Percentiles rank a stretch among this genome's conserved stretches.
phyloP scores from a whole-genome alignment of 2,329 filamentous ascomycete species.

The Venturia asperata region DNA sequence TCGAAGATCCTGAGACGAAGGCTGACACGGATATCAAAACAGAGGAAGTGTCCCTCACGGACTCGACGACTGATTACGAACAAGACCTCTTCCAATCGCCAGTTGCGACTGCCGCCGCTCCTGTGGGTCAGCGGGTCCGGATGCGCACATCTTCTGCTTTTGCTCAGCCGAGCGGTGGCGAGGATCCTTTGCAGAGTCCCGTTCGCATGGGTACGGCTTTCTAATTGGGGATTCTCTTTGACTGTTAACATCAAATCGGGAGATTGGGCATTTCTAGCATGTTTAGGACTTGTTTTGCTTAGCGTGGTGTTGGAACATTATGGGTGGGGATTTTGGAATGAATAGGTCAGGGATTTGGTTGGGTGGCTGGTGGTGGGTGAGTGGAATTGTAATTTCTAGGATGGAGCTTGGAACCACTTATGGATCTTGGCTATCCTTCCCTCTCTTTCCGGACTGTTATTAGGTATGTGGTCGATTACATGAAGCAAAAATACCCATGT shows the following conservation, averaged over 20 bases:
- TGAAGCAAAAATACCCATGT: not conserved
- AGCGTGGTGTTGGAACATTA: not conserved
- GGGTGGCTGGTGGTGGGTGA: not conserved
- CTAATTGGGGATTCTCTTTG: not conserved
- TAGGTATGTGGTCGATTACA: not conserved
- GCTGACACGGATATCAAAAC: not conserved
- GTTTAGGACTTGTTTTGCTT: not conserved
- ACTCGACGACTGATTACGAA: not conserved
- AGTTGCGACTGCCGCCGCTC: not conserved
- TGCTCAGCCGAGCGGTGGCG: not conserved
- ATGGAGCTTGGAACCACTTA: too few species aligned
- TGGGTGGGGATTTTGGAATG: not conserved
- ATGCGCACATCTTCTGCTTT: slow-evolving; percentile 10
- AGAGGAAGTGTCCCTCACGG: not conserved
- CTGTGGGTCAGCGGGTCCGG: not conserved
- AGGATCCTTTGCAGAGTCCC: slow-evolving; percentile 12
- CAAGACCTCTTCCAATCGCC: not conserved
- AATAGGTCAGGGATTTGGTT: too few species aligned
- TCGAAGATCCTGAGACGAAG: not conserved
- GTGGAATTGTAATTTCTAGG: not conserved
- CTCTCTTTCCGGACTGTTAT: not conserved
- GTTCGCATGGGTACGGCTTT: not conserved
- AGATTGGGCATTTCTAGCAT: not conserved
- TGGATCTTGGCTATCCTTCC: not conserved
- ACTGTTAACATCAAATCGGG: not conserved